Conservation (phyloP, 305 asterid species). For the Rubia balearica region DNA sequence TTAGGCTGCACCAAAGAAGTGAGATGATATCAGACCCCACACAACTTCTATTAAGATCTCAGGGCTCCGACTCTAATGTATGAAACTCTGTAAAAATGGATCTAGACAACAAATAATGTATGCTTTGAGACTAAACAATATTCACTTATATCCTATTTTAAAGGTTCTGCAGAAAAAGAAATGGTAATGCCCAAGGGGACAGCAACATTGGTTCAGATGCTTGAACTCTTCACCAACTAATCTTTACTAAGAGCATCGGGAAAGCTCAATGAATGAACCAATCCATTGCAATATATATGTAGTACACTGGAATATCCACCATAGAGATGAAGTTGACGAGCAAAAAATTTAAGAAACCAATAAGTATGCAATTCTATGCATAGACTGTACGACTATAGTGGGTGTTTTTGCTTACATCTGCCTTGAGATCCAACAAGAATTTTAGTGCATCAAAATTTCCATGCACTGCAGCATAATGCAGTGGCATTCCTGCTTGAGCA, state of each 20-base stretch:
- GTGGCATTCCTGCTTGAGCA: background rate
- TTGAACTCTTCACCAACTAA: background rate
- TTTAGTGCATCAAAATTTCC: background rate
- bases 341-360: background rate
- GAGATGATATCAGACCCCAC: background rate
- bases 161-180: background rate
- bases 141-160: background rate
- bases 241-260: background rate
- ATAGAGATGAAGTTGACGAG: too few species aligned
- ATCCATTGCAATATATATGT: background rate
- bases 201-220: background rate
- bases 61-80: background rate
- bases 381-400: background rate
- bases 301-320: background rate
- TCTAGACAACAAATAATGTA: background rate
- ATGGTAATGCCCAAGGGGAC: background rate
- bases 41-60: background rate
- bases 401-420: constrained; percentile 8
- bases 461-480: background rate
- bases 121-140: background rate
- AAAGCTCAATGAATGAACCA: background rate
- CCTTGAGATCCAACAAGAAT: background rate
- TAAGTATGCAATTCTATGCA: background rate
- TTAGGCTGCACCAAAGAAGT: constrained; percentile 15
- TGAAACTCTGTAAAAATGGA: background rate